Base-by-base conservation (phyloP, 2,329 filamentous ascomycete genomes). In the Colletotrichum australisinense region DNA sequence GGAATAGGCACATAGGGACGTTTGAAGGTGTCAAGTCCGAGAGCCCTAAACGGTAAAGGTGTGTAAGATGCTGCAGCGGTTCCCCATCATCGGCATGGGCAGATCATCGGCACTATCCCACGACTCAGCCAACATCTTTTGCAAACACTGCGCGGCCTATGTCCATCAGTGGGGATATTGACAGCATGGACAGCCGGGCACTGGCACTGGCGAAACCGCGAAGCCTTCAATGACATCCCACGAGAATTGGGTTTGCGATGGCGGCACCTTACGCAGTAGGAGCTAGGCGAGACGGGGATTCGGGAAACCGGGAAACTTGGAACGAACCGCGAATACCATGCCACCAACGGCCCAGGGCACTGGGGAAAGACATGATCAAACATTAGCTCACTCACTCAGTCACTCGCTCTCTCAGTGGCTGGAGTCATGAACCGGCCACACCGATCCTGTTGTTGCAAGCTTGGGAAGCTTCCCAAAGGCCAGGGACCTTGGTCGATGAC, bases 401-500 rank as follows among this genome's bases (percentile, higher is more conserved):
- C 30, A 11, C 24, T 35, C 16, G 3, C 30, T 5, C 24, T 11
- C 19, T 55, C 30, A 35, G 55, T 63, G 38, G 57, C 46, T 46
- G 26, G 42, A 49, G 42, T 49, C 42, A n/a, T 49, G 19, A 19
- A 53, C 58, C n/a, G 69, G 59, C 28, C 58, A 28, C 63, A 67
- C 68, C 63, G 56, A 67, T 46, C 46, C 28, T 55, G 28, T 32
- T 59, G 66, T 22, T 49, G 42, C 42, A 11, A 49, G 42, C 42
- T 22, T 22, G 42, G 11, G 42, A 69, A 63, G 58, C 57, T 53
- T 58, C 55, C 32, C 58, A 19, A 52, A 24, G 66, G 22, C 46
- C 66, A 62, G 70, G 55, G n/a, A 28, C 56, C 67, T 49, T 49
- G 70, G 59, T 56, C 46, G 59, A 71, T 70, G 71, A 73, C 71